Evolutionary conservation across 345 rosid genomes (phyloP).

Genomic region (Diplotaxis tenuifolia): DNA sequence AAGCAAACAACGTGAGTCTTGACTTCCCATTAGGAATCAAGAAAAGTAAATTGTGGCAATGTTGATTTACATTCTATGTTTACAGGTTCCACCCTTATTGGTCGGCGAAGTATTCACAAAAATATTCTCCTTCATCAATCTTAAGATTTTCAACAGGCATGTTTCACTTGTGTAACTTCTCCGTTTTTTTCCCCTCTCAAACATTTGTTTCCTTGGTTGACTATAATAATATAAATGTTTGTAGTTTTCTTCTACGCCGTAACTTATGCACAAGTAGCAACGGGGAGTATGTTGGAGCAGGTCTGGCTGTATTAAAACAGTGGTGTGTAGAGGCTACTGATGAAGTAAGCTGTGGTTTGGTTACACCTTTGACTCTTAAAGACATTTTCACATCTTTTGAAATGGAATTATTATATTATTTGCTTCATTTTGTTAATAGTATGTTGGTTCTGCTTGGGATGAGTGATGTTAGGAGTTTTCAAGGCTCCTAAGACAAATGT

Average conservation of each 20-base stretch:
- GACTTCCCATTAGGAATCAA: slow-evolving; percentile 3
- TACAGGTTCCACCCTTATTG: slow-evolving; percentile 95
- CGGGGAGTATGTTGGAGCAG: slow-evolving; percentile 96
- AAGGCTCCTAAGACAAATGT: too few species aligned
- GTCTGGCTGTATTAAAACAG: slow-evolving; percentile 85
- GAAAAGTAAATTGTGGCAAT: neutral
- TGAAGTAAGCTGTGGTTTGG: slow-evolving; percentile 56
- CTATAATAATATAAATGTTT: slow-evolving; percentile 24
- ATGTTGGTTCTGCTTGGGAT: slow-evolving; percentile 94
- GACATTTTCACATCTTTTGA: neutral
- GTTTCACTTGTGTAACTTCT: slow-evolving; percentile 4
- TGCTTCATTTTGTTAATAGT: slow-evolving; percentile 45
- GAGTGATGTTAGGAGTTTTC: too few species aligned
- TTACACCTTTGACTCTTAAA: slow-evolving; percentile 9
- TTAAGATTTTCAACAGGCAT: slow-evolving; percentile 94
- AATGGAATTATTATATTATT: too few species aligned
- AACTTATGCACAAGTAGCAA: slow-evolving; percentile 95
- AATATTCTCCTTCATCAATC: slow-evolving; percentile 92
- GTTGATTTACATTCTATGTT: slow-evolving; percentile 32
- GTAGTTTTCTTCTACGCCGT: slow-evolving; percentile 93
- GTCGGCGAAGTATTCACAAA: slow-evolving; percentile 87
- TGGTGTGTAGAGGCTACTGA: slow-evolving; percentile 86
- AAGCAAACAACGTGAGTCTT: slow-evolving; percentile 69
- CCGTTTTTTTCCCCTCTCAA: neutral
- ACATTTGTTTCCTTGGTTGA: neutral